Percentiles rank a stretch among this genome's conserved stretches.
These are phyloP conservation scores for Chaetomium sp. DNA, from an alignment of 2,329 filamentous ascomycete species.

Conservation along the genomic window DNA sequence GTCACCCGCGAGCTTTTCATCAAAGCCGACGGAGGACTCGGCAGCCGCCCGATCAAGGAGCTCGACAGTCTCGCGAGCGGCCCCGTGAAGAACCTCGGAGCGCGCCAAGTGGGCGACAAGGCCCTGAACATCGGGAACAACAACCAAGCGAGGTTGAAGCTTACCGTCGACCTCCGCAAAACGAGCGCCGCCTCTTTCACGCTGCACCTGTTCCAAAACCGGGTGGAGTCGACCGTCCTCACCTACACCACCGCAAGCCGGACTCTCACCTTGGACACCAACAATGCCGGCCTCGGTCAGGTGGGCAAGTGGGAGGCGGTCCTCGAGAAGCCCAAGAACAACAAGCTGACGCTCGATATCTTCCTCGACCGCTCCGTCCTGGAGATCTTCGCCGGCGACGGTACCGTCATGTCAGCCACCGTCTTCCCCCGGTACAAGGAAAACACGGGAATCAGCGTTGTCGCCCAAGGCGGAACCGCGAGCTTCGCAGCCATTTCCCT, in stretches of 20 bases:
- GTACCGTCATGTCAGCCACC: constrained; percentile 36
- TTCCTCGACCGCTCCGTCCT: constrained; percentile 38
- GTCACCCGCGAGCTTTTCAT: constrained; percentile 39
- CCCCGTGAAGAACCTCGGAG: constrained; percentile 25
- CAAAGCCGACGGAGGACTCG: constrained; percentile 36
- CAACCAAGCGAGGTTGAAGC: constrained; percentile 36
- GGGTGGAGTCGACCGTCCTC: constrained; percentile 34
- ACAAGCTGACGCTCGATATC: constrained; percentile 37
- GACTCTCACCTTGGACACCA: constrained; percentile 39
- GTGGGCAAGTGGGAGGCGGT: constrained; percentile 36
- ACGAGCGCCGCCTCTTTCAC: constrained; percentile 37
- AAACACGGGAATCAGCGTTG: constrained; percentile 35
- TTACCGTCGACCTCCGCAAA: constrained; percentile 33
- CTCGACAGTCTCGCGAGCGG: constrained; percentile 33
- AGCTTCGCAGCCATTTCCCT: neutral
- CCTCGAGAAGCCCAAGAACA: constrained; percentile 28
- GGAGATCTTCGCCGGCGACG: constrained; percentile 39
- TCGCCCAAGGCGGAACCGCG: constrained; percentile 11
- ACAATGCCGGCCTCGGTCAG: constrained; percentile 38
- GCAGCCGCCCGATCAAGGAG: constrained; percentile 35
- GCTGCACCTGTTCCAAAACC: constrained; percentile 34
- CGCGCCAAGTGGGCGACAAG: constrained; percentile 24
- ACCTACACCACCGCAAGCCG: constrained; percentile 31
- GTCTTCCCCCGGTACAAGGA: constrained; percentile 37
- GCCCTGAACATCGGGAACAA: constrained; percentile 31